These are phyloP conservation scores for Lactarius pseudohatsudake DNA, from an alignment of 768 basidiomycete species.

Conservation along the genomic window DNA sequence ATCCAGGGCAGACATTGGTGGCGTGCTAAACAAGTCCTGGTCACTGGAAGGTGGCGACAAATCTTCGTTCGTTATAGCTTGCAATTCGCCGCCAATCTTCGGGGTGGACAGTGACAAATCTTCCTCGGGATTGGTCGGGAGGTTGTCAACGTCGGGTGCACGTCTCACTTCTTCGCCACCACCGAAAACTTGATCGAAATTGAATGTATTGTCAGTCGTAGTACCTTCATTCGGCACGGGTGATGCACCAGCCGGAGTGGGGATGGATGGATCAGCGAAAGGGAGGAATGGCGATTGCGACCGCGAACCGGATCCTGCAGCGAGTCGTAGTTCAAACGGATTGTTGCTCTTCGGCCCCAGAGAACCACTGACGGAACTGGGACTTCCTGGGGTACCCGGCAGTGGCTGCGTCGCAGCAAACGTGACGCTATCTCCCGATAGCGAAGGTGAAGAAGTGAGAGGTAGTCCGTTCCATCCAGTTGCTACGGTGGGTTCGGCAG, in stretches of 20 bases:
- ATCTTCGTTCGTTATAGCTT: conserved; percentile 16
- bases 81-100: conserved; percentile 3
- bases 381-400: conserved; percentile 62
- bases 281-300: conserved; percentile 63
- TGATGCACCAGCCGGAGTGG: conserved; percentile 28
- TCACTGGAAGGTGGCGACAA: conserved; percentile 41
- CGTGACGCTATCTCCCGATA: conserved; percentile 42
- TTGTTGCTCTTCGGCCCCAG: conserved; percentile 73
- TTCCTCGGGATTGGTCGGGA: neutral
- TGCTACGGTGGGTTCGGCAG: conserved; percentile 34
- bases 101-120: conserved; percentile 5
- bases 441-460: conserved; percentile 39
- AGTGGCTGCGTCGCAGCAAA: conserved; percentile 73
- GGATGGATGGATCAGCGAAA: conserved; percentile 41
- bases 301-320: conserved; percentile 42
- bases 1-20: conserved; percentile 46
- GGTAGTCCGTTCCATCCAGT: conserved; percentile 33
- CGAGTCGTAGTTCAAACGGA: conserved; percentile 78
- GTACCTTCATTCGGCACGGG: conserved; percentile 20
- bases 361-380: conserved; percentile 46
- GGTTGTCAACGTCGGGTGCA: conserved; percentile 15
- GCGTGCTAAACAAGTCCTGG: conserved; percentile 61
- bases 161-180: conserved; percentile 19
- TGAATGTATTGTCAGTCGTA: conserved; percentile 50
- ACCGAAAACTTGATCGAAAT: conserved; percentile 40